These are phyloP conservation scores for Gossypium australe DNA, from an alignment of 345 rosid genomes.

Conservation along the genomic window DNA sequence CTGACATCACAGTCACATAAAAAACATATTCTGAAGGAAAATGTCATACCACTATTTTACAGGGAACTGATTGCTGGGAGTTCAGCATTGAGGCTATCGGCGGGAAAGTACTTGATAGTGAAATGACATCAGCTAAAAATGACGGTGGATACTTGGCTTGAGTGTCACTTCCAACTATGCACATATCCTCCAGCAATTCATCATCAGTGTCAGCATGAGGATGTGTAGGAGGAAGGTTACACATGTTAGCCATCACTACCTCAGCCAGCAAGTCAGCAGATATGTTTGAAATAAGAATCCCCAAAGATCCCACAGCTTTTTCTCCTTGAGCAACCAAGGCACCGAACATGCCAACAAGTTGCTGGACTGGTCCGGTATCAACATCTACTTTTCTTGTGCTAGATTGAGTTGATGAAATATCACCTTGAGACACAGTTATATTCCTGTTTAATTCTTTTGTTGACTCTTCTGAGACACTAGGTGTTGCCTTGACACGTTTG, in stretches of 20 bases:
- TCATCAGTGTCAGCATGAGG: constrained; percentile 52
- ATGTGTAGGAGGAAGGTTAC: constrained; percentile 48
- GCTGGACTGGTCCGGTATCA: constrained; percentile 79
- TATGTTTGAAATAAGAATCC: constrained; percentile 88
- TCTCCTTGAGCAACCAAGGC: constrained; percentile 97
- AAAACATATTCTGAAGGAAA: neutral
- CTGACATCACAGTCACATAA: no score
- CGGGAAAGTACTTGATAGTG: constrained; percentile 73
- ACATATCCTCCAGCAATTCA: constrained; percentile 52
- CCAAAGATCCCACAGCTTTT: constrained; percentile 74
- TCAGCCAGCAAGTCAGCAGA: constrained; percentile 94
- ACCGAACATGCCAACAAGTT: constrained; percentile 88
- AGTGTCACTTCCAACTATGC: constrained; percentile 59
- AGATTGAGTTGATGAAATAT: constrained; percentile 36
- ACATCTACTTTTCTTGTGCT: constrained; percentile 35
- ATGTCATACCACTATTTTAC: constrained; percentile 35
- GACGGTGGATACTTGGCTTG: constrained; percentile 69
- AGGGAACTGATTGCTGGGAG: constrained; percentile 31
- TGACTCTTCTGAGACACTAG: constrained; percentile 57
- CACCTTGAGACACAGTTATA: constrained; percentile 36
- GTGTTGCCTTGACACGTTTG: constrained; percentile 61
- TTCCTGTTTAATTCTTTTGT: constrained; percentile 41
- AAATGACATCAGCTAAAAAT: constrained; percentile 63
- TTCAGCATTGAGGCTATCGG: constrained; percentile 52
- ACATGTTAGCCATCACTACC: constrained; percentile 94